phyloP scores from a whole-genome alignment of 164 flowering plant genomes.

The Vitis amurensis region DNA sequence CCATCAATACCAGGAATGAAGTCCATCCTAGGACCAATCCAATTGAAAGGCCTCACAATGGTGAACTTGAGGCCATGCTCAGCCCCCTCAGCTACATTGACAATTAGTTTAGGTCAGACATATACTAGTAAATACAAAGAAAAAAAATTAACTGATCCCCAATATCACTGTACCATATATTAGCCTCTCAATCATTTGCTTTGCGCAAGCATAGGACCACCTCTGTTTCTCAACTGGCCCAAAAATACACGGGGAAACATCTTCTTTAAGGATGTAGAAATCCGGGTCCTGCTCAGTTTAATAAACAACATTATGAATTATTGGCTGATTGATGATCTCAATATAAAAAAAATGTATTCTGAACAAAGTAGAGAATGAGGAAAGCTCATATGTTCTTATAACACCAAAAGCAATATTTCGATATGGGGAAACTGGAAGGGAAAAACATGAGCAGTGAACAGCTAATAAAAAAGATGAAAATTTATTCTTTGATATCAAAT shows the following conservation, averaged over 20 bases:
- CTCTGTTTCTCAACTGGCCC: slow-evolving; percentile 86
- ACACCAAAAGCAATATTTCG: no score
- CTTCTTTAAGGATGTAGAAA: slow-evolving; percentile 69
- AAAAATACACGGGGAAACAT: slow-evolving; percentile 80
- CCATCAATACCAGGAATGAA: slow-evolving; percentile 94
- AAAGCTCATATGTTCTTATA: no score
- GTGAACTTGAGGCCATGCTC: slow-evolving; percentile 78
- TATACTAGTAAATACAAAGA: background rate
- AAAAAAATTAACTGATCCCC: background rate
- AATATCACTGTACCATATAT: slow-evolving; percentile 51
- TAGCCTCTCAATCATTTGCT: slow-evolving; percentile 88
- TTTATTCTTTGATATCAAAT: no score
- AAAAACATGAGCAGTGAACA: no score
- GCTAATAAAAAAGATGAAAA: no score
- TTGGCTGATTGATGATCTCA: no score
- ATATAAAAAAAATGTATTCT: no score
- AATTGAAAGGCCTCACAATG: slow-evolving; percentile 84
- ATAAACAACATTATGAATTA: no score
- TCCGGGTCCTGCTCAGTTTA: slow-evolving; percentile 56
- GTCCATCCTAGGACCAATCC: slow-evolving; percentile 94
- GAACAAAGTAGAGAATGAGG: no score
- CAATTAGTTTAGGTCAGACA: background rate
- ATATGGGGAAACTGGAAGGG: no score
- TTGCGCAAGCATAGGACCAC: slow-evolving; percentile 97
- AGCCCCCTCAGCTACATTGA: slow-evolving; percentile 65